Evolutionary conservation across 129 eudicot genomes (phyloP), one percentile per base, ranked within the genome.

Genomic region (Artemisia annua): DNA sequence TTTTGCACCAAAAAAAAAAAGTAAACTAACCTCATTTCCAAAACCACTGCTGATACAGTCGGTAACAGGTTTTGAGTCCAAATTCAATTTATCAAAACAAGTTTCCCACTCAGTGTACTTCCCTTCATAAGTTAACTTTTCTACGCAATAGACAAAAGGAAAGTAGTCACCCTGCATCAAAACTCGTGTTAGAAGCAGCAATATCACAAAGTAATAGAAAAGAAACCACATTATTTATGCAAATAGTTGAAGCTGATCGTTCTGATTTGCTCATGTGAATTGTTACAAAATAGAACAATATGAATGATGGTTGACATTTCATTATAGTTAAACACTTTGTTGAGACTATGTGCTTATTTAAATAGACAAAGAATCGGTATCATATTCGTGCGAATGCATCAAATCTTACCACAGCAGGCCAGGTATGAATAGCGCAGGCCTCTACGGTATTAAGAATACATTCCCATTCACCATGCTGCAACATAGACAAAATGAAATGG

Each of bases 381-480:
- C 24, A 32, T 15, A 15, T 39, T 12, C 52, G 18, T 28, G 48
- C 26, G 15, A 11, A 50, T n/a, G 15, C 24, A 26, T 43, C 15
- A 9, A 16, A 49, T 66, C 89, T 86, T 79, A 88, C 98, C 83
- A 86, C 84, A 54, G 82, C 86, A 24, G 96, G 99, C 96, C 96
- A 94, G 59, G 72, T 87, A 74, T 85, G 83, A 22, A 95, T 90
- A 4, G 97, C 96, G 76, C 99, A 95, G 1, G 99, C 85, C 82
- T 95, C 96, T 15, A 95, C 82, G 3, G 86, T 85, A 77, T 95
- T 95, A 79, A 91, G 86, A 66, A 90, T 63, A 71, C 96, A 95
- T 82, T 95, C 99, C 79, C 65, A 63, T 48, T 65, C 68, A 58
- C 99, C 99, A 78, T 95, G 99, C 99, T 95, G 96, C 83, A 90